These are phyloP conservation scores for Aspergillus proliferans DNA, from an alignment of 2,329 filamentous ascomycete species.

Conservation along the genomic window DNA sequence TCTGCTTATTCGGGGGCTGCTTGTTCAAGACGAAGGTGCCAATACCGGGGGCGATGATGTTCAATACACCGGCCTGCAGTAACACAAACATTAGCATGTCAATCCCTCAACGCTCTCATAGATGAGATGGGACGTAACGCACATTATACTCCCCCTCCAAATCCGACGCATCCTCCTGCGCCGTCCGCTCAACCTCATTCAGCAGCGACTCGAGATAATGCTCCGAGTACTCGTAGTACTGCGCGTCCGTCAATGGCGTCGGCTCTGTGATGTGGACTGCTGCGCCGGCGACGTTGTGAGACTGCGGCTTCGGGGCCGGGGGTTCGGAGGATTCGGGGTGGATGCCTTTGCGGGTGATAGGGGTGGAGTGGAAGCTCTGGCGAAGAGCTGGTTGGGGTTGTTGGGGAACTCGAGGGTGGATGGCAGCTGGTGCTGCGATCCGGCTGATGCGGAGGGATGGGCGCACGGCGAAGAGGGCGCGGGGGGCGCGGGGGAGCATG, in stretches of 20 bases:
- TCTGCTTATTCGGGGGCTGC: conserved; percentile 93
- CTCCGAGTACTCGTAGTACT: conserved; percentile 76
- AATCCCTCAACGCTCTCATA: not conserved
- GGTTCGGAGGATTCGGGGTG: conserved; percentile 56
- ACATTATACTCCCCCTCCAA: conserved; percentile 88
- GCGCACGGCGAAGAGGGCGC: conserved; percentile 27
- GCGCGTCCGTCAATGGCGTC: conserved; percentile 59
- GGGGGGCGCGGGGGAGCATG: conserved; percentile 39
- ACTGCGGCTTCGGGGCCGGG: conserved; percentile 33
- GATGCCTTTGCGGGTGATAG: conserved; percentile 44
- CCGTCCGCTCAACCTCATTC: conserved; percentile 61
- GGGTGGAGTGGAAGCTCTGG: conserved; percentile 32
- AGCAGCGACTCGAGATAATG: conserved; percentile 61
- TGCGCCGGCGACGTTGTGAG: conserved; percentile 36
- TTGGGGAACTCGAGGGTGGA: conserved; percentile 4
- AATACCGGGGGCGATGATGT: conserved; percentile 59
- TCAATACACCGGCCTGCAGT: conserved; percentile 74
- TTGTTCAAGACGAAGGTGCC: conserved; percentile 97
- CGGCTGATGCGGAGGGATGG: conserved; percentile 16
- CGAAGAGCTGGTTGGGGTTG: conserved; percentile 7
- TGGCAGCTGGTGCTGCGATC: conserved; percentile 8
- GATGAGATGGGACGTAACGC: conserved; percentile 29
- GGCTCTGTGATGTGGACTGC: conserved; percentile 45
- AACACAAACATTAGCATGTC: not conserved
- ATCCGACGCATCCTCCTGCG: conserved; percentile 63